Evolutionary conservation across 208 protist genomes (phyloP).

Genomic region (Leishmania mexicana): DNA sequence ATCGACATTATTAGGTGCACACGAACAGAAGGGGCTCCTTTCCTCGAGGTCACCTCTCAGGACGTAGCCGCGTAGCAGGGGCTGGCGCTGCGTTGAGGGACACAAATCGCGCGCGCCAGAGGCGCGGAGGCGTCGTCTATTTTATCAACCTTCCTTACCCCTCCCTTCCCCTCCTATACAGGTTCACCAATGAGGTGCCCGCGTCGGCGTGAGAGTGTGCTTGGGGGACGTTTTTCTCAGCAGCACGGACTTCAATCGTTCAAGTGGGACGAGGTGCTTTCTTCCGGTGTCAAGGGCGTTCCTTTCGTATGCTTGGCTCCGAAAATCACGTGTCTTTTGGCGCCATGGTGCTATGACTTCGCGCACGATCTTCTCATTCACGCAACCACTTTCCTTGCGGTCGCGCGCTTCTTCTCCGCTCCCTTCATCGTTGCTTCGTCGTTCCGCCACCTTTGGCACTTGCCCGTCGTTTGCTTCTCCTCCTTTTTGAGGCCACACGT

Average conservation of each 20-base stretch:
- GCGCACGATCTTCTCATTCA: not conserved
- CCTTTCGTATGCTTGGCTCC: not conserved
- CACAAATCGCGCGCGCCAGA: not conserved
- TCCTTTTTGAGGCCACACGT: not conserved
- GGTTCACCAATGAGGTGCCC: not conserved
- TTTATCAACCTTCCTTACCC: not conserved
- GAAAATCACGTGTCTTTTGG: not conserved
- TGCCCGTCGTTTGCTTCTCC: not conserved
- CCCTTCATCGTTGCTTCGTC: not conserved
- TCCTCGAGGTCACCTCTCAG: not conserved
- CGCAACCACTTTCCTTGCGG: not conserved
- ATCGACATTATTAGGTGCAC: not conserved
- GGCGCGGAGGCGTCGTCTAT: not conserved
- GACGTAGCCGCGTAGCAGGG: not conserved
- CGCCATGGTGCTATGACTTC: not conserved
- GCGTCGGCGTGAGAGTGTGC: not conserved
- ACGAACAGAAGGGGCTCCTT: not conserved
- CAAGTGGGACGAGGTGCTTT: not conserved
- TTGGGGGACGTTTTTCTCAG: not conserved
- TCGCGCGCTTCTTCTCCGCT: not conserved
- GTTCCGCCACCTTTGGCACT: not conserved
- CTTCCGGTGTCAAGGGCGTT: not conserved
- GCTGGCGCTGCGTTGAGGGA: not conserved
- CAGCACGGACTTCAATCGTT: not conserved
- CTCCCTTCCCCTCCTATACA: not conserved